Base-by-base conservation (phyloP, 805 yeast species). In the Saccharomycopsis schoenii region DNA sequence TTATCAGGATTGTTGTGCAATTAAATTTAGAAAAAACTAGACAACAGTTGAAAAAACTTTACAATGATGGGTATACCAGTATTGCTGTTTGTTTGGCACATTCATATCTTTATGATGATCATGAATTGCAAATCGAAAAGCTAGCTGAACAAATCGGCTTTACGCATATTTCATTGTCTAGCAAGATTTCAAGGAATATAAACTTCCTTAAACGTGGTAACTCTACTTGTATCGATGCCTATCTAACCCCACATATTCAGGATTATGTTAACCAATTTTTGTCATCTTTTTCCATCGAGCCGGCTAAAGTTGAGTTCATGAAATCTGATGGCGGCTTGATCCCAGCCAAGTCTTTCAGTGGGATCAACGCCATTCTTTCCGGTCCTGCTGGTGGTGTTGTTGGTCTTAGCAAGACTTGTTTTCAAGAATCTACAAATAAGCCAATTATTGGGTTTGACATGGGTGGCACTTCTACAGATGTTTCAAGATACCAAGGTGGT, bases 371-470 rank as follows among this genome's bases (percentile, higher is more conserved):
- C 8, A 73, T 81, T 29, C 71, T 81, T 34, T 80, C 84, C 1
- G 85, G 85, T 4, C 85, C 85, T 2, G 85, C 85, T 54, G 85
- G 85, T 54, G 85, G 85, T 55, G 81, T 81, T 70, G 85, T 81
- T 43, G 85, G 85, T 6, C 80, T 73, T 59, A 82, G 82, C 1
- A 74, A 74, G 61, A 80, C 85, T 0, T 81, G 84, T 67, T 79
- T 72, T 67, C 58, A 65, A 58, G 56, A 61, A 12, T 19, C 37
- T 15, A 42, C 25, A n/a, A 54, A 54, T 29, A 47, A 24, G n/a
- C 43, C 47, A 11, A 21, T 58, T 10, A 42, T 58, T 50, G 60
- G 60, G 8, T 58, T 58, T 19, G 77, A 75, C 66, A 74, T 74
- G 77, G 77, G 77, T 63, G 77, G 77, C 58, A 74, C 77, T 11